A percentile compares a stretch with the other conserved stretches of the same genome.
Conservation (phyloP, 2,329 filamentous ascomycete species). For the Neofusicoccum cordaticola region DNA sequence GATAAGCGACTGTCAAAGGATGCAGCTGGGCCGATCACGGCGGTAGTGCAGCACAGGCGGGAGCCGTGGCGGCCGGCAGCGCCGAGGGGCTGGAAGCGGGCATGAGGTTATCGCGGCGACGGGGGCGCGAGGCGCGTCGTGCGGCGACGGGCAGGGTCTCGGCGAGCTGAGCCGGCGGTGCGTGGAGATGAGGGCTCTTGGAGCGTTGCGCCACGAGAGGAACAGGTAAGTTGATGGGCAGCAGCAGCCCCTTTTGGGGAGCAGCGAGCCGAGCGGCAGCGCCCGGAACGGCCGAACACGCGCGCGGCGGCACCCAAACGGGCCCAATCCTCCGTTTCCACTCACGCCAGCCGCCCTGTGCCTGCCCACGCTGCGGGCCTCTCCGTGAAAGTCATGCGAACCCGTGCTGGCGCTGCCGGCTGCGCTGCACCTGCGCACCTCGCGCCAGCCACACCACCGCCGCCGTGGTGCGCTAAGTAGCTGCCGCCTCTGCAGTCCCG, state of each 20-base stretch:
- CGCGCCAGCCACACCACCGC: constrained; percentile 32
- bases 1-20: neutral
- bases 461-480: constrained; percentile 22
- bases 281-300: neutral
- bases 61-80: neutral
- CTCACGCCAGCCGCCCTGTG: neutral
- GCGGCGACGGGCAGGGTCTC: neutral
- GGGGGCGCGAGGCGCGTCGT: neutral
- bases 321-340: neutral
- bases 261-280: neutral
- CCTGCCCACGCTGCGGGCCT: neutral
- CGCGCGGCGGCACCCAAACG: neutral
- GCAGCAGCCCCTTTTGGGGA: neutral
- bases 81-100: constrained; percentile 1
- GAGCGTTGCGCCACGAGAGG: constrained; percentile 1
- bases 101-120: neutral
- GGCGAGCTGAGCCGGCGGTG: neutral
- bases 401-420: too few species aligned
- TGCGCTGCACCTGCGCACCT: too few species aligned
- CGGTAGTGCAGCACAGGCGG: neutral
- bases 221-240: constrained; percentile 9
- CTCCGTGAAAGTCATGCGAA: neutral
- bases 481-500: neutral
- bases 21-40: neutral
- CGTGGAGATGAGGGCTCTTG: constrained; percentile 7